Percentiles rank a stretch among this genome's conserved stretches.
Conservation (phyloP, 768 basidiomycete species). For the Xanthoconium purpureum region DNA sequence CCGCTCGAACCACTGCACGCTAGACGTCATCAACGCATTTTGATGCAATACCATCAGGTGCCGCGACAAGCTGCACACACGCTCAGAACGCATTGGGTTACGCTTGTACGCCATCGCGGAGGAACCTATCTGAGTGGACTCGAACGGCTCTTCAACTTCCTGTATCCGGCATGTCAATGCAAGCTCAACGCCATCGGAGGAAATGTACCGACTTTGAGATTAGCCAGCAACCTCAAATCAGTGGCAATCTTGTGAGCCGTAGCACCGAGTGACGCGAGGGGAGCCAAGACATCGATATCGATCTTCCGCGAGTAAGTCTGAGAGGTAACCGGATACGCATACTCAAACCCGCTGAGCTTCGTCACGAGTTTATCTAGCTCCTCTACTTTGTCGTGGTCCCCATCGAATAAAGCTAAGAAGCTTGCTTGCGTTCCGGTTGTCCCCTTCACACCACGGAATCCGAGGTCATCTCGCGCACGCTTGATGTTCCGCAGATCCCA, state of each 20-base stretch:
- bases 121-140: conserved; percentile 96
- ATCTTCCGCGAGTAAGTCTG: conserved; percentile 99
- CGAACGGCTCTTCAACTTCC: conserved; percentile 99
- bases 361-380: conserved; percentile 87
- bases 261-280: conserved; percentile 86
- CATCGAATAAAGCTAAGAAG: conserved; percentile 91
- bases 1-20: conserved; percentile 98
- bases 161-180: conserved; percentile 25
- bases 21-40: conserved; percentile 92
- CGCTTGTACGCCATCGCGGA: conserved; percentile 99
- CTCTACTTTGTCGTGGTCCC: conserved; percentile 93
- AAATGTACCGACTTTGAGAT: conserved; percentile 64
- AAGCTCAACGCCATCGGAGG: neutral
- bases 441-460: conserved; percentile 98
- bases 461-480: conserved; percentile 85
- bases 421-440: conserved; percentile 98
- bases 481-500: conserved; percentile 96
- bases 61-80: conserved; percentile 92
- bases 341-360: conserved; percentile 85
- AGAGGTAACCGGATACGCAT: conserved; percentile 96
- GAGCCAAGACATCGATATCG: conserved; percentile 87
- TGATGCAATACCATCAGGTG: conserved; percentile 96
- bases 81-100: conserved; percentile 98
- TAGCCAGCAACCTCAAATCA: conserved; percentile 90
- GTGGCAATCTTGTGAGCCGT: conserved; percentile 98